These are phyloP conservation scores for Ceratorhiza oryzae-sativae DNA, from an alignment of 1,284 basidiomycete species.

Conservation along the genomic window DNA sequence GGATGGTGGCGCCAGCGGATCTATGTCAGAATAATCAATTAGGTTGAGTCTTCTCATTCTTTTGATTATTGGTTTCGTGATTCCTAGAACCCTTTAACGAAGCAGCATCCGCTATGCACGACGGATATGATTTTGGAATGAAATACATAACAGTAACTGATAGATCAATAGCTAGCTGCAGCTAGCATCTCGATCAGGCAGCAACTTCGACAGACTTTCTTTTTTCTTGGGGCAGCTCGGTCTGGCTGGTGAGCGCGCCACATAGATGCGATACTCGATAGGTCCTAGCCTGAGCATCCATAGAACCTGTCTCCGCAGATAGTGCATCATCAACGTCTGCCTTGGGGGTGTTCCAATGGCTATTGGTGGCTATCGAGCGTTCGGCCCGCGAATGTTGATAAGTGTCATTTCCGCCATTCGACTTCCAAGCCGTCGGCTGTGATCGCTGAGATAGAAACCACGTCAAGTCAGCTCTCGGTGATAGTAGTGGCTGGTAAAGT, in stretches of 20 bases:
- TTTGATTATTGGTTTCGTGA: too few relatives aligned
- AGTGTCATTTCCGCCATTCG: background rate
- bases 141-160: too few relatives aligned
- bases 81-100: too few relatives aligned
- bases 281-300: slow-evolving; percentile 1
- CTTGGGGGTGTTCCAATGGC: background rate
- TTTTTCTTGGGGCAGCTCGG: slow-evolving; percentile 1
- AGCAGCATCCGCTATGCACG: too few relatives aligned
- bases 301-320: slow-evolving; percentile 12
- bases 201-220: background rate
- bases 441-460: slow-evolving; percentile 4
- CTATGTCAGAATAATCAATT: too few relatives aligned
- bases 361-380: background rate
- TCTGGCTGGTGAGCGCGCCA: slow-evolving; percentile 8
- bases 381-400: background rate
- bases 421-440: slow-evolving; percentile 24
- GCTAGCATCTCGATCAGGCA: background rate
- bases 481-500: too few relatives aligned
- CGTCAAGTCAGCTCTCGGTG: background rate
- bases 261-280: slow-evolving; percentile 12
- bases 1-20: too few relatives aligned
- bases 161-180: too few relatives aligned
- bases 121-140: too few relatives aligned
- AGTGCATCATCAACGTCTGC: slow-evolving; percentile 11
- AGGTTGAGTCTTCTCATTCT: too few relatives aligned